Percentiles rank a stretch among this genome's conserved stretches.
phyloP scores from a whole-genome alignment of 2,329 filamentous ascomycete genomes.

The Ambrosiella xylebori region DNA sequence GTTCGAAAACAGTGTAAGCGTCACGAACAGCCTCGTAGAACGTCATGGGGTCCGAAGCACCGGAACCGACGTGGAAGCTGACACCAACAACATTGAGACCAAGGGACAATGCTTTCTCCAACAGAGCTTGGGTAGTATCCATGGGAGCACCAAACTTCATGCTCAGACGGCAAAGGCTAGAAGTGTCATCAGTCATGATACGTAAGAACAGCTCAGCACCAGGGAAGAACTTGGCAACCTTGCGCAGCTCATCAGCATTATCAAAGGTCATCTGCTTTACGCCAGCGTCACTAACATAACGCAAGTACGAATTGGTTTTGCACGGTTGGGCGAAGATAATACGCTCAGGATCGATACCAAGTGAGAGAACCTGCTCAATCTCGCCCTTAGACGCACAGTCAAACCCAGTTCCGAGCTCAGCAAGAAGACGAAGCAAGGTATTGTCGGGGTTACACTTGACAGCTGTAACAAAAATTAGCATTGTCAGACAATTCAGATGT shows the following conservation, averaged over 20 bases:
- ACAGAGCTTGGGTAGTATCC: constrained; percentile 60
- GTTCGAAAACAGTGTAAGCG: constrained; percentile 74
- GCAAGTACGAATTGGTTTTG: constrained; percentile 97
- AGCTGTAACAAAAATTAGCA: constrained; percentile 31
- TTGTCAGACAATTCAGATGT: not conserved
- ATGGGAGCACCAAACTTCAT: constrained; percentile 92
- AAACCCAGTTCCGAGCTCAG: constrained; percentile 80
- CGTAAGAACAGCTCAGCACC: constrained; percentile 82
- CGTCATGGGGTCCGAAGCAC: constrained; percentile 79
- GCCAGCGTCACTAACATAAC: constrained; percentile 65
- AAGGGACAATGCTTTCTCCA: constrained; percentile 63
- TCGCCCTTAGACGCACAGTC: constrained; percentile 97
- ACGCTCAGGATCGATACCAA: constrained; percentile 70
- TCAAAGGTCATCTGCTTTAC: constrained; percentile 99
- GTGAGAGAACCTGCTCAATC: constrained; percentile 75
- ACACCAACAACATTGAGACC: constrained; percentile 86
- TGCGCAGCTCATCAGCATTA: constrained; percentile 94
- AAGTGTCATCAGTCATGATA: constrained; percentile 91
- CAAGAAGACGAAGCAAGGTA: constrained; percentile 72
- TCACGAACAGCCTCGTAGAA: constrained; percentile 86
- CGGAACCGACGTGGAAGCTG: constrained; percentile 95
- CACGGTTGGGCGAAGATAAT: constrained; percentile 99
- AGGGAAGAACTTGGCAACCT: constrained; percentile 84
- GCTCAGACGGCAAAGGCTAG: constrained; percentile 83
- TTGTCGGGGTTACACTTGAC: constrained; percentile 98